phyloP scores from a whole-genome alignment of 164 flowering plant genomes.

The Aristolochia californica region DNA sequence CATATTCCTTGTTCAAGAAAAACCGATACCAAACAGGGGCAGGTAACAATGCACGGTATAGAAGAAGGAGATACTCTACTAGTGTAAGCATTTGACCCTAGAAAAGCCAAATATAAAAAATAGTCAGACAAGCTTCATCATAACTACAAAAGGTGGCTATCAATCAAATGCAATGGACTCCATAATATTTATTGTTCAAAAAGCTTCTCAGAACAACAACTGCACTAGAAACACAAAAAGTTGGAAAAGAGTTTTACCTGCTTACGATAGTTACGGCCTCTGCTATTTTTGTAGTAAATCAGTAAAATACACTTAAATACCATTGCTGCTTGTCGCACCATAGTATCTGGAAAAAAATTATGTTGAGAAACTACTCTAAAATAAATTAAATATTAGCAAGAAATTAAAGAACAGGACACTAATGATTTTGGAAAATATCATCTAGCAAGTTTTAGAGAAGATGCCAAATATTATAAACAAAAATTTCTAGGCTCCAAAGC shows the following conservation, averaged over 20 bases:
- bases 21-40: slow-evolving; percentile 99
- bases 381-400: no score
- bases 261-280: slow-evolving; percentile 81
- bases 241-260: no score
- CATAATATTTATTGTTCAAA: no score
- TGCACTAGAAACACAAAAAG: no score
- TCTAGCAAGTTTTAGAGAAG: no score
- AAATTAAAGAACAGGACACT: not conserved
- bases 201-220: no score
- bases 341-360: slow-evolving; percentile 51
- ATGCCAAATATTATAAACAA: no score
- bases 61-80: slow-evolving; percentile 74
- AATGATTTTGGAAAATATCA: no score
- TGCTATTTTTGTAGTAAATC: slow-evolving; percentile 84
- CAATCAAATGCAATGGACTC: no score
- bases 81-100: slow-evolving; percentile 97
- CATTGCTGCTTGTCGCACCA: slow-evolving; percentile 95
- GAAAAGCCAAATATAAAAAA: slow-evolving; percentile 1
- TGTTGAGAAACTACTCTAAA: not conserved
- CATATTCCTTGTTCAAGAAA: slow-evolving; percentile 96
- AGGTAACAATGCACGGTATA: slow-evolving; percentile 91
- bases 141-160: no score
- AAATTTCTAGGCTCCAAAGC: no score
- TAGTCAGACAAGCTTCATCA: no score
- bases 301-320: slow-evolving; percentile 59